Conservation (phyloP, 345 rosid species). For the Rhodamnia rubescens region DNA sequence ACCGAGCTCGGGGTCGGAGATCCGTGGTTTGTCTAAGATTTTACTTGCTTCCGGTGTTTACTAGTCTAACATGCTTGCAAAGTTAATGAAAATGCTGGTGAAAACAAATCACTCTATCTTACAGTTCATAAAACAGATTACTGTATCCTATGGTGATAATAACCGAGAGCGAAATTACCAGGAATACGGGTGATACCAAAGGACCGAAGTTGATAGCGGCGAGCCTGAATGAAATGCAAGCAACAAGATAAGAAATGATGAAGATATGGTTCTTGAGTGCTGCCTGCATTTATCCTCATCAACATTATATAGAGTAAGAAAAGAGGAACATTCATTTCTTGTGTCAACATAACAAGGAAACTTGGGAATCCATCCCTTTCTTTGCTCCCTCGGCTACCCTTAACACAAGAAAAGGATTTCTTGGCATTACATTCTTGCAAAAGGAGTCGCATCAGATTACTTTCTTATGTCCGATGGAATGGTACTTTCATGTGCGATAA, state of each 20-base stretch:
- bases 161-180: not conserved
- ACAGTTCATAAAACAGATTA: not conserved
- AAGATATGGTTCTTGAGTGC: not conserved
- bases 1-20: not conserved
- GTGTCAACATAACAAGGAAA: not conserved
- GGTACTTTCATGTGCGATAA: not conserved
- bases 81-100: not conserved
- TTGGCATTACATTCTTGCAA: not conserved
- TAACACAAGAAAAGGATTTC: not conserved
- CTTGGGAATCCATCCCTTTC: not conserved
- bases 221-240: not conserved
- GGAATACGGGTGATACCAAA: rapidly evolving
- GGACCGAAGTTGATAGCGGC: not conserved
- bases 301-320: not conserved
- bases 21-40: not conserved
- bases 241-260: not conserved
- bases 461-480: not conserved
- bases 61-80: not conserved
- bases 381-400: not conserved
- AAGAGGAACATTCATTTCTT: not conserved
- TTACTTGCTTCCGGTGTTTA: not conserved
- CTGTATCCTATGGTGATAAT: not conserved
- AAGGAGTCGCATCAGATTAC: not conserved
- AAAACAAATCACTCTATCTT: not conserved
- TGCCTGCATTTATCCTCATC: not conserved